A percentile compares a stretch with the other conserved stretches of the same genome.
Conservation (phyloP, 352 stramenopile genomes). For the Phytophthora tentaculata region DNA sequence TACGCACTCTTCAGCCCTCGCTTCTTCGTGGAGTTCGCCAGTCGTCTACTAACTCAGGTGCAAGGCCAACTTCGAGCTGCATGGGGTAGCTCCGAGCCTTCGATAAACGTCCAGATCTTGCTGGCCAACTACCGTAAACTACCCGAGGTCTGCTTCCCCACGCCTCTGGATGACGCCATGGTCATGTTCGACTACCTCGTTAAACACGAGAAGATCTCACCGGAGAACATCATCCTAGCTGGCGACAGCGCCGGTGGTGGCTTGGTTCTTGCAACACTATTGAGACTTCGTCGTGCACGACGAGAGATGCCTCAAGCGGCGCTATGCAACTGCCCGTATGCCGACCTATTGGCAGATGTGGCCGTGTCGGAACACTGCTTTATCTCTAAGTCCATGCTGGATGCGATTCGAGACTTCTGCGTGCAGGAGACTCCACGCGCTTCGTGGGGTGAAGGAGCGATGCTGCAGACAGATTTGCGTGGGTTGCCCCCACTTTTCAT, state of each 20-base stretch:
- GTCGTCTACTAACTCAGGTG: slow-evolving; percentile 39
- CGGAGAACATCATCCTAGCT: slow-evolving; percentile 45
- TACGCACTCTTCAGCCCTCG: slow-evolving; percentile 61
- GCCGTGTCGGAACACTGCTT: slow-evolving; percentile 52
- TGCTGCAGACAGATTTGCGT: slow-evolving; percentile 49
- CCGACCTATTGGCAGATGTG: slow-evolving; percentile 44
- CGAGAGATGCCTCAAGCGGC: slow-evolving; percentile 39
- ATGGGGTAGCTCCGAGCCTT: background rate
- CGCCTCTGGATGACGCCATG: slow-evolving; percentile 55
- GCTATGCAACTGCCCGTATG: slow-evolving; percentile 56
- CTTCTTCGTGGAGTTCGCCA: slow-evolving; percentile 60
- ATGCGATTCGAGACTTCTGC: slow-evolving; percentile 47
- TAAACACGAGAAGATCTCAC: slow-evolving; percentile 26
- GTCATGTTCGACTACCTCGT: slow-evolving; percentile 56
- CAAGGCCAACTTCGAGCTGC: slow-evolving; percentile 16
- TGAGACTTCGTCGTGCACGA: slow-evolving; percentile 39
- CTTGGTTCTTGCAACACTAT: slow-evolving; percentile 48
- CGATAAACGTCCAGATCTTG: slow-evolving; percentile 50
- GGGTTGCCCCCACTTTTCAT: slow-evolving; percentile 53
- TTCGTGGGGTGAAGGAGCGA: slow-evolving; percentile 46
- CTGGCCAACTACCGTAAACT: slow-evolving; percentile 79
- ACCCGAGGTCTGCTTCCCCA: slow-evolving; percentile 47
- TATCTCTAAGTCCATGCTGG: slow-evolving; percentile 46
- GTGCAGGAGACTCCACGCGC: slow-evolving; percentile 11
- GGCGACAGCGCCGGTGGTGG: slow-evolving; percentile 64